These are phyloP conservation scores for Torulaspora gathmanii DNA, from an alignment of 805 yeast genomes.

Conservation along the genomic window DNA sequence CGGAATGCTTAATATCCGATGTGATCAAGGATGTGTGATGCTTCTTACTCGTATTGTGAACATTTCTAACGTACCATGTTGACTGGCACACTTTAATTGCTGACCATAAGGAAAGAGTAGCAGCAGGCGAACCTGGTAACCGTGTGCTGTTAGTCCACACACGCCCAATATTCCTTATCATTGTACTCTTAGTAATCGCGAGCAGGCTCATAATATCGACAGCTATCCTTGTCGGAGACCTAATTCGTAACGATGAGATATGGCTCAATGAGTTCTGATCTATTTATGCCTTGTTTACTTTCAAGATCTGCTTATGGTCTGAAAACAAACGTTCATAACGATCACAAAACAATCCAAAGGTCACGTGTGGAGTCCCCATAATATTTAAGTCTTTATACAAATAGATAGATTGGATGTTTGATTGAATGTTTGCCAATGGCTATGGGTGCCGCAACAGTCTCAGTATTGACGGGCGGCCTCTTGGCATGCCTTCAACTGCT, in stretches of 20 bases:
- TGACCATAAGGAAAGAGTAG: not conserved
- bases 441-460: slow-evolving; percentile 3
- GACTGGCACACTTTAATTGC: not conserved
- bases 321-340: too few relatives aligned
- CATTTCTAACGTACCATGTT: not conserved
- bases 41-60: slow-evolving; percentile 7
- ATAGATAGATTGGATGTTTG: not conserved
- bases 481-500: slow-evolving; percentile 96
- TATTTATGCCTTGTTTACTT: not conserved
- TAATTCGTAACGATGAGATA: not conserved
- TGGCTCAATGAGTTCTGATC: not conserved
- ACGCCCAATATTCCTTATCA: not conserved
- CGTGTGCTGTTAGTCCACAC: not conserved
- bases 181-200: not conserved
- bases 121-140: not conserved
- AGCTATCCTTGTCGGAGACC: not conserved
- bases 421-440: not conserved
- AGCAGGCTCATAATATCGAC: not conserved
- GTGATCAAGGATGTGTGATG: slow-evolving; percentile 6
- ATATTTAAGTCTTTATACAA: slow-evolving; percentile 4
- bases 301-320: not conserved
- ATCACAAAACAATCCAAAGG: too few relatives aligned
- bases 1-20: slow-evolving; percentile 5
- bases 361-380: not conserved
- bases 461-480: slow-evolving; percentile 83